Evolutionary conservation across 2,329 filamentous ascomycete genomes (phyloP).

Genomic region (Didymella exigua): DNA sequence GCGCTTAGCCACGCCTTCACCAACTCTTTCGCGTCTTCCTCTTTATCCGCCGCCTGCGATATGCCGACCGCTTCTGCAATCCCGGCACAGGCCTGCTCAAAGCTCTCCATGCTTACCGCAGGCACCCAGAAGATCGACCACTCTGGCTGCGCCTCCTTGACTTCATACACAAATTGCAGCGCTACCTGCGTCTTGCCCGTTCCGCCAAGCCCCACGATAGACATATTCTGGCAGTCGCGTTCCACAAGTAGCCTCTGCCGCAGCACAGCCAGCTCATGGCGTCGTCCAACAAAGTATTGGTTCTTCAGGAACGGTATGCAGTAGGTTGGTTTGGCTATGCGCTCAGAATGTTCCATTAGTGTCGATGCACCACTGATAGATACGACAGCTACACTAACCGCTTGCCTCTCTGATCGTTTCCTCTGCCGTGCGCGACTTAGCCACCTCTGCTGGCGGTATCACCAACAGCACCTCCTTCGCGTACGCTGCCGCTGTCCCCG

Average conservation of each 20-base stretch:
- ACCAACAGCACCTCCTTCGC: not conserved
- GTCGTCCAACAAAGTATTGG: slow-evolving; percentile 33
- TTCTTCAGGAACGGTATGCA: slow-evolving; percentile 35
- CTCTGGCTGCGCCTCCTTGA: slow-evolving; percentile 21
- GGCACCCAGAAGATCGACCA: slow-evolving; percentile 32
- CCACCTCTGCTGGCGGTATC: not conserved
- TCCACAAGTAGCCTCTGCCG: slow-evolving; percentile 31
- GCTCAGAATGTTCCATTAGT: not conserved
- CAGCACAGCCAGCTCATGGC: slow-evolving; percentile 30
- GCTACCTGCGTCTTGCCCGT: slow-evolving; percentile 43
- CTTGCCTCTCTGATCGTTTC: not conserved
- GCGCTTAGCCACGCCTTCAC: slow-evolving; percentile 28
- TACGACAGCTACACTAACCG: not conserved
- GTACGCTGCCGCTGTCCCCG: not conserved
- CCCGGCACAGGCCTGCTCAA: slow-evolving; percentile 22
- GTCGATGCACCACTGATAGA: not conserved
- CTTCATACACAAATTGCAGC: slow-evolving; percentile 36
- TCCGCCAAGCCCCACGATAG: slow-evolving; percentile 39
- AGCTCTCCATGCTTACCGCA: slow-evolving; percentile 29
- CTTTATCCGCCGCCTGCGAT: slow-evolving; percentile 3
- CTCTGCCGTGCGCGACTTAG: slow-evolving; percentile 5
- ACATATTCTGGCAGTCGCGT: slow-evolving; percentile 30
- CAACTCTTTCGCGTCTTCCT: slow-evolving; percentile 27
- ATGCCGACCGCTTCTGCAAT: slow-evolving; percentile 21
- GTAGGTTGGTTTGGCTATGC: slow-evolving; percentile 8